A percentile compares a stretch with the other conserved stretches of the same genome.
phyloP scores from a whole-genome alignment of 2,329 filamentous ascomycete species.

The Tolypocladium album region DNA sequence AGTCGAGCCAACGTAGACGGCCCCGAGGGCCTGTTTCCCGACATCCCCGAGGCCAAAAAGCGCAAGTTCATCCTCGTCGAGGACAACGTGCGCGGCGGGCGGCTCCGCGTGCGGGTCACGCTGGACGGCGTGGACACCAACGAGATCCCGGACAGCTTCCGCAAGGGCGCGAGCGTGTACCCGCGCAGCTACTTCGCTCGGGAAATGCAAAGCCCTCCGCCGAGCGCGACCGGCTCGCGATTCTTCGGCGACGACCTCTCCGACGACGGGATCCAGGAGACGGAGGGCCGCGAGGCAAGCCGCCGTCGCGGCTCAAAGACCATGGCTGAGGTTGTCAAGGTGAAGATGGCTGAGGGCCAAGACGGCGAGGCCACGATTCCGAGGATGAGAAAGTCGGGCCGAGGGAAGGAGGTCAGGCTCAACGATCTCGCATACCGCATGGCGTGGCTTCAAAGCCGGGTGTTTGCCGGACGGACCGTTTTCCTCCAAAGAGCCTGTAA shows the following conservation, averaged over 20 bases:
- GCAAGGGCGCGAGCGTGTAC: conserved; percentile 80
- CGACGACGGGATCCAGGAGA: conserved; percentile 42
- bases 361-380: conserved; percentile 68
- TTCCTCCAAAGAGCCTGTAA: conserved; percentile 87
- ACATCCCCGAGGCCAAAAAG: conserved; percentile 80
- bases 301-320: conserved; percentile 22
- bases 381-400: conserved; percentile 55
- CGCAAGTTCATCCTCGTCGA: conserved; percentile 96
- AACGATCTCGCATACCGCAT: conserved; percentile 93
- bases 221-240: conserved; percentile 60
- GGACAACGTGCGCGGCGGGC: conserved; percentile 68
- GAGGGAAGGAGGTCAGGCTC: conserved; percentile 75
- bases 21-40: conserved; percentile 68
- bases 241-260: conserved; percentile 61
- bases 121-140: conserved; percentile 91
- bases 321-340: conserved; percentile 39
- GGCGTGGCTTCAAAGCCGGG: conserved; percentile 91
- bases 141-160: conserved; percentile 92
- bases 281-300: conserved; percentile 34
- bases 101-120: conserved; percentile 81
- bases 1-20: conserved; percentile 42
- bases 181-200: conserved; percentile 86
- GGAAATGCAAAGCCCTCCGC: conserved; percentile 82
- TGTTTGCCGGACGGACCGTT: conserved; percentile 75
- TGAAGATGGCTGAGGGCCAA: conserved; percentile 55